Evolutionary conservation across 768 basidiomycete species (phyloP).

Genomic region (Amanita fuliginea): DNA sequence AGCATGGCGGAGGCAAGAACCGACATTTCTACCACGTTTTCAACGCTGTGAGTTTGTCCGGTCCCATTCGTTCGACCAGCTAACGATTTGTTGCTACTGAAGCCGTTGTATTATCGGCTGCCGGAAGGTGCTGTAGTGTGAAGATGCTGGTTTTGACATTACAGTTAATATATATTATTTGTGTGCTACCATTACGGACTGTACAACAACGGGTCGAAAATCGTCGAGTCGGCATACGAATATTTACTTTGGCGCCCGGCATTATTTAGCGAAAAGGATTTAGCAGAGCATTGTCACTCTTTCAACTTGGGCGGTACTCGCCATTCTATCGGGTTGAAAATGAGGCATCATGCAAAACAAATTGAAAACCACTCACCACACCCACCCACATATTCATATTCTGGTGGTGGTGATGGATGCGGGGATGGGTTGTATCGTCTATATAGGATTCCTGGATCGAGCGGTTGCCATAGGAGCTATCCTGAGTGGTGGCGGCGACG

Average conservation of each 20-base stretch:
- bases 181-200: background rate
- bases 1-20: slow-evolving; percentile 43
- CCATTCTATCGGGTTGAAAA: background rate
- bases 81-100: slow-evolving; percentile 8
- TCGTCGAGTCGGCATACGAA: background rate
- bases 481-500: slow-evolving; percentile 45
- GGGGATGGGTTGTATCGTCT: slow-evolving; percentile 3
- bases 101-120: slow-evolving; percentile 30
- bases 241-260: background rate
- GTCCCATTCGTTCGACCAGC: background rate
- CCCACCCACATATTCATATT: slow-evolving; percentile 25
- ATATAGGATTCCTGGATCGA: slow-evolving; percentile 34
- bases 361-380: slow-evolving; percentile 21
- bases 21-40: slow-evolving; percentile 77
- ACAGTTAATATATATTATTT: background rate
- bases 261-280: background rate
- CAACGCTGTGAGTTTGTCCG: slow-evolving; percentile 38
- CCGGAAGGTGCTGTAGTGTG: slow-evolving; percentile 23
- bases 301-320: background rate
- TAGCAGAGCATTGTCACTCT: background rate
- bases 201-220: background rate
- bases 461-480: slow-evolving; percentile 43
- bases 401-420: background rate
- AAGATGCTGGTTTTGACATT: background rate
- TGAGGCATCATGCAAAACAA: background rate